These are phyloP conservation scores for Pigoraptor vietnamica DNA, from an alignment of 78 protist species.

Conservation along the genomic window DNA sequence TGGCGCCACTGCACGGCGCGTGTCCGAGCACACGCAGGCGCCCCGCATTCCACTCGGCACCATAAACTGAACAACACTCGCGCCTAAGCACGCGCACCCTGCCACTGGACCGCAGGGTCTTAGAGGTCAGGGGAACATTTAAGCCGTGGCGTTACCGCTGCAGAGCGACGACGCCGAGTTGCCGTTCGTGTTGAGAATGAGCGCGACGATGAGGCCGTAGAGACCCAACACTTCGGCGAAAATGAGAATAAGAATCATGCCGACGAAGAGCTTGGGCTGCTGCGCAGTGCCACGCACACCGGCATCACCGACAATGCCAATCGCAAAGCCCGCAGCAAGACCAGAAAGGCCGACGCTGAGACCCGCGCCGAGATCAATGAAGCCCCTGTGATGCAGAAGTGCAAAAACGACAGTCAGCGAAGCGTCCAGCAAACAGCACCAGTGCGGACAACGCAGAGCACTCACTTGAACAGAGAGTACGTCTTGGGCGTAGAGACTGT, in stretches of 20 bases:
- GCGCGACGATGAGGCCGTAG: constrained; percentile 89
- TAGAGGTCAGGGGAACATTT: no score
- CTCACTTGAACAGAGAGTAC: neutral
- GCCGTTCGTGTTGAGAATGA: constrained; percentile 31
- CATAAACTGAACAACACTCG: no score
- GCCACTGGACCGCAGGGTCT: no score
- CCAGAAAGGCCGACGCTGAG: constrained; percentile 92
- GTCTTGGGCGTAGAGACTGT: neutral
- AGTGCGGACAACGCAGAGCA: no score
- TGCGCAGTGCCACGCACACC: constrained; percentile 85
- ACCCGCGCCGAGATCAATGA: constrained; percentile 90
- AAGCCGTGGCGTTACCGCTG: neutral
- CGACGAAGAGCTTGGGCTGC: constrained; percentile 71
- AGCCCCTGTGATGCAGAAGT: constrained; percentile 21
- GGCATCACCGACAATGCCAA: constrained; percentile 93
- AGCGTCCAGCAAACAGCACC: no score
- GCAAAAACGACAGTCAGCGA: neutral
- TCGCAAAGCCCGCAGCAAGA: constrained; percentile 92
- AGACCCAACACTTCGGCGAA: constrained; percentile 94
- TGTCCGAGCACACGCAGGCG: no score
- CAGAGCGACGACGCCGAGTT: neutral
- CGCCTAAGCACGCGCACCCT: no score
- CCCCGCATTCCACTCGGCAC: no score
- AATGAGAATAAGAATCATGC: constrained; percentile 88
- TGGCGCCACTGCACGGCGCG: no score